Evolutionary conservation across 192 early-diverging fungal genomes (phyloP), one percentile per base, ranked within the genome.

Genomic region (Paraglomus brasilianum): DNA sequence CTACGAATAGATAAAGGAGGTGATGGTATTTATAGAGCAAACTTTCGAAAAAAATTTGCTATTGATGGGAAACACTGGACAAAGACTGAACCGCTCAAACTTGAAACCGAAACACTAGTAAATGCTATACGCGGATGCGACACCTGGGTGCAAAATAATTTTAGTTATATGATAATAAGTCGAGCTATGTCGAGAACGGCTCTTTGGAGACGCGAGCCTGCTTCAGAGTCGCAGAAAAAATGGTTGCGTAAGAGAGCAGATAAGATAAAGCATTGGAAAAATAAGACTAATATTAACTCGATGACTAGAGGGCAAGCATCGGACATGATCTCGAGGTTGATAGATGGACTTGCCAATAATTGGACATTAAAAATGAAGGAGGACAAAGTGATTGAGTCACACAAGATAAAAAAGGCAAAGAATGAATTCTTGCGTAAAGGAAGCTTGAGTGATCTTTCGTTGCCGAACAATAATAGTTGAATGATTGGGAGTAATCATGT

Each of bases 291-390:
- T 15, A 40, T 13, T 17, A 53, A 24, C n/a, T 52, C 0, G 0
- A 14, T 85, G 48, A 87, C 80, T 0, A 87, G 87, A 40, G 93
- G 91, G 9, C 82, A 81, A 30, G 93, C 91, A 1, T 80, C 86
- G 55, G 87, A 92, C 72, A 57, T 95, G 51, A 85, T 93, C 46
- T 78, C 83, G 21, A 75, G 80, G 14, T 45, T 87, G 40, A 76
- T 71, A 1, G 76, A 82, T 56, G 91, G 91, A 1, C 79, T 79
- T 7, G 66, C 72, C 5, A 80, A 79, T 57, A 67, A 72, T 17
- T 86, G 86, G 86, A 78, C 71, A 51, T 63, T 56, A 45, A 69
- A 56, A 49, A 43, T 71, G 44, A 75, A 78, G 63, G 43, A 52
- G 17, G 61, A 66, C 4, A 70, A 72, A 36, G 66, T 47, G 2